A percentile compares a stretch with the other conserved stretches of the same genome.
Conservation (phyloP, 306 rosid genomes). For the Quercus engelmannii region DNA sequence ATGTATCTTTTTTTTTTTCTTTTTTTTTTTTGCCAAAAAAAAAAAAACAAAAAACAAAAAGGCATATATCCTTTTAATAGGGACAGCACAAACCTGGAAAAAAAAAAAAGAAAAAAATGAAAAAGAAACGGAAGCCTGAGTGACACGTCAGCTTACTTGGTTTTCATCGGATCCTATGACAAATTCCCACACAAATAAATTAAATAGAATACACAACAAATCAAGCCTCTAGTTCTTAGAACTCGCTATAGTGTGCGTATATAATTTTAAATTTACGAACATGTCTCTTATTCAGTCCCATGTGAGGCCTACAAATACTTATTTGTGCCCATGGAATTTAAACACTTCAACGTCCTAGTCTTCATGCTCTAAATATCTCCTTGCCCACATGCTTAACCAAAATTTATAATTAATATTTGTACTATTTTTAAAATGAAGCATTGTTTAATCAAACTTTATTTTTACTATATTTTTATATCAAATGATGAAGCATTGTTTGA, state of each 20-base stretch:
- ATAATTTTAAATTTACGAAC: conserved; percentile 11
- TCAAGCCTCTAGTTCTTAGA: neutral
- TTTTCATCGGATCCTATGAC: conserved; percentile 7
- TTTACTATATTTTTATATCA: too few relatives aligned
- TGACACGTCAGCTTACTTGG: conserved; percentile 17
- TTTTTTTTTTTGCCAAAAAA: too few relatives aligned
- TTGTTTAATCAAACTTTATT: neutral
- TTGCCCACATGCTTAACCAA: conserved; percentile 44
- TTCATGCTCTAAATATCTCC: conserved; percentile 20
- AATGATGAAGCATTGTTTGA: conserved; percentile 9
- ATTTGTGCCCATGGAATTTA: conserved; percentile 31
- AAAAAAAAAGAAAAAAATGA: neutral
- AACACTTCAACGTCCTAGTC: neutral
- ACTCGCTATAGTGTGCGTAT: neutral
- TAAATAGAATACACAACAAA: neutral
- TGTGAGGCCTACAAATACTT: conserved; percentile 35
- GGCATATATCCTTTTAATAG: neutral
- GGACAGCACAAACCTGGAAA: neutral
- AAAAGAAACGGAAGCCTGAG: neutral
- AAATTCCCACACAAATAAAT: conserved; percentile 1
- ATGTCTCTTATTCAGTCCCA: conserved; percentile 24
- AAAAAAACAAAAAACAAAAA: too few relatives aligned
- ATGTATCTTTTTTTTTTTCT: too few relatives aligned
- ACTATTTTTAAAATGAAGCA: conserved; percentile 9
- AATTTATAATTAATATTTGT: conserved; percentile 4